These are phyloP conservation scores for Starmerella roubikii DNA, from an alignment of 805 yeast species.

Conservation along the genomic window DNA sequence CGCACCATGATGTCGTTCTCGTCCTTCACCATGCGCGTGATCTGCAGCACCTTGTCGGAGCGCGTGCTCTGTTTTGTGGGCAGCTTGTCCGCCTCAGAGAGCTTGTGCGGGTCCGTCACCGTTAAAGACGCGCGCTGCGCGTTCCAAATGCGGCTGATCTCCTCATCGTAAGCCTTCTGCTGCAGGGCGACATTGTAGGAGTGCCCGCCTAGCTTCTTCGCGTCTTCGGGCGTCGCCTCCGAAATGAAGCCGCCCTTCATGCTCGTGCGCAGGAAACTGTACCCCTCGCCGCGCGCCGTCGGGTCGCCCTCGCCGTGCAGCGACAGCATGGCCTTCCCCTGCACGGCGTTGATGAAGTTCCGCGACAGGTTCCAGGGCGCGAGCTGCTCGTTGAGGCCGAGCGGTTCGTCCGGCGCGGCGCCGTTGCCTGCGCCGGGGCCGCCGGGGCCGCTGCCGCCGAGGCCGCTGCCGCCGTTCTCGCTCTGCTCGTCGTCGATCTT, in stretches of 20 bases:
- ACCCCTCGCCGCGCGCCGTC: slow-evolving; percentile 78
- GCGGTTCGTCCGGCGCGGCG: slow-evolving; percentile 24
- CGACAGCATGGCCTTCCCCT: slow-evolving; percentile 93
- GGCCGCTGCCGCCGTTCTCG: neutral
- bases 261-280: slow-evolving; percentile 75
- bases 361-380: slow-evolving; percentile 92
- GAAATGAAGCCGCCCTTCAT: slow-evolving; percentile 84
- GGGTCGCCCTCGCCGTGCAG: slow-evolving; percentile 93
- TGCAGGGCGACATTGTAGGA: slow-evolving; percentile 72
- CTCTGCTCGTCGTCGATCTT: slow-evolving; percentile 31
- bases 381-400: slow-evolving; percentile 63
- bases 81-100: slow-evolving; percentile 16
- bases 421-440: slow-evolving; percentile 3
- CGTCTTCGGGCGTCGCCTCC: slow-evolving; percentile 16
- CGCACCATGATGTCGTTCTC: slow-evolving; percentile 77
- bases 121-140: slow-evolving; percentile 55
- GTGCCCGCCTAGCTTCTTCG: slow-evolving; percentile 41
- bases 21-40: slow-evolving; percentile 70
- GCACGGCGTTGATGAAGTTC: slow-evolving; percentile 85
- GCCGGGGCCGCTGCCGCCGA: slow-evolving; percentile 19
- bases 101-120: slow-evolving; percentile 29
- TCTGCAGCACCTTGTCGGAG: slow-evolving; percentile 34
- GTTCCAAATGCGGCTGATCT: slow-evolving; percentile 79
- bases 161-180: slow-evolving; percentile 84
- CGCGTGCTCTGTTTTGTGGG: neutral